A percentile compares a stretch with the other conserved stretches of the same genome.
phyloP scores from a whole-genome alignment of 345 rosid species.

The Pistacia atlantica region DNA sequence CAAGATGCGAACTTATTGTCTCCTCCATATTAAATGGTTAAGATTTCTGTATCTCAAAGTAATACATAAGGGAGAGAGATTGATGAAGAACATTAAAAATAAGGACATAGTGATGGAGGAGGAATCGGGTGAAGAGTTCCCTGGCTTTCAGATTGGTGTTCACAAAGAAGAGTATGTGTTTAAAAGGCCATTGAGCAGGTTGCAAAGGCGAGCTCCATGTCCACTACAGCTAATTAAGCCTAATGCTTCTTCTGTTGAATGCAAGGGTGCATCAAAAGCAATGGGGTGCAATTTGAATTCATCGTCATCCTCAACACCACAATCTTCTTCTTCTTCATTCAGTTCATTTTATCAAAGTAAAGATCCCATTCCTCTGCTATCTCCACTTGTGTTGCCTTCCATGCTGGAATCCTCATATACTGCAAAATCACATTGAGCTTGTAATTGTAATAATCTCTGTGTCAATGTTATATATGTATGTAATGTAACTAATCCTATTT shows the following conservation, averaged over 20 bases:
- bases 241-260: conserved; percentile 9
- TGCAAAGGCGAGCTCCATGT: conserved; percentile 66
- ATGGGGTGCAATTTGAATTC: conserved; percentile 23
- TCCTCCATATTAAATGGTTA: neutral
- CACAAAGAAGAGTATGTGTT: conserved; percentile 57
- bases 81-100: conserved; percentile 9
- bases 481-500: neutral
- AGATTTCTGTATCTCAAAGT: neutral
- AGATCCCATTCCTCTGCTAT: conserved; percentile 76
- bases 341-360: conserved; percentile 41
- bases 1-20: neutral
- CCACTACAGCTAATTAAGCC: conserved; percentile 51
- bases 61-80: neutral
- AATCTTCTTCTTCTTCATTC: conserved; percentile 28
- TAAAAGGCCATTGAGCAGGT: conserved; percentile 50
- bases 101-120: conserved; percentile 38
- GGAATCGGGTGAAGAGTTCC: conserved; percentile 49
- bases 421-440: conserved; percentile 28
- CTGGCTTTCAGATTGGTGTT: conserved; percentile 55
- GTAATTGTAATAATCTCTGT: too few species aligned
- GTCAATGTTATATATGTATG: neutral
- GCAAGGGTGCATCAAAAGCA: conserved; percentile 13
- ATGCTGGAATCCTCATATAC: conserved; percentile 35
- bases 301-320: conserved; percentile 7
- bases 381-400: conserved; percentile 80